Evolutionary conservation across 1,139 yeast genomes (phyloP).

Genomic region (Casaregolazyma lundiana): DNA sequence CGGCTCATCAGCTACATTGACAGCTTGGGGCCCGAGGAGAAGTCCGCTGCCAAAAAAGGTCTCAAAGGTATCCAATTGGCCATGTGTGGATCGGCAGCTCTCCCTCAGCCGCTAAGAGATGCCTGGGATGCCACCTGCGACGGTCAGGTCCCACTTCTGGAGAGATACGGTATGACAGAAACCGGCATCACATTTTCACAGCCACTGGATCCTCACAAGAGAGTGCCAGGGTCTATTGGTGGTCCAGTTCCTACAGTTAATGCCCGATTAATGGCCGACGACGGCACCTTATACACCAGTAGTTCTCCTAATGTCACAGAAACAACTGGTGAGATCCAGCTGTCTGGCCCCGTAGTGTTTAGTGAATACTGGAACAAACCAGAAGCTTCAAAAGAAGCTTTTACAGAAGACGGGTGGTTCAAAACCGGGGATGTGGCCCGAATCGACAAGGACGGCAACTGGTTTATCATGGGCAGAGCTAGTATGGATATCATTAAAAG

Average conservation of each 20-base stretch:
- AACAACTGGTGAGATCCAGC: constrained; percentile 31
- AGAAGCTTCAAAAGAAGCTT: constrained; percentile 32
- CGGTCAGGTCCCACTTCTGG: constrained; percentile 33
- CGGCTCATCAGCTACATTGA: constrained; percentile 26
- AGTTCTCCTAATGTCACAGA: constrained; percentile 16
- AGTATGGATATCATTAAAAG: constrained; percentile 38
- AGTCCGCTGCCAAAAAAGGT: constrained; percentile 17
- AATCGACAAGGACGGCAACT: constrained; percentile 28
- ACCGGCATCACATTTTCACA: constrained; percentile 37
- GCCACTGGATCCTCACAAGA: constrained; percentile 26
- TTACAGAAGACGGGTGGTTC: constrained; percentile 33
- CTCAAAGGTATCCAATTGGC: constrained; percentile 26
- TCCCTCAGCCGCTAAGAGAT: constrained; percentile 33
- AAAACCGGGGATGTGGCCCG: constrained; percentile 38
- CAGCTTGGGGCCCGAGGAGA: constrained; percentile 11
- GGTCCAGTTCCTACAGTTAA: constrained; percentile 33
- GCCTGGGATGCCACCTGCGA: constrained; percentile 32
- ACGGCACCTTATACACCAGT: constrained; percentile 24
- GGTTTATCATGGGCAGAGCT: constrained; percentile 34
- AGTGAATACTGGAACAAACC: constrained; percentile 33
- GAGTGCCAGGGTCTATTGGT: constrained; percentile 35
- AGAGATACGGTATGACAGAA: constrained; percentile 38
- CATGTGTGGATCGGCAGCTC: constrained; percentile 38
- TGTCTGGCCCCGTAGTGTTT: constrained; percentile 34
- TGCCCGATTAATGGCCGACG: constrained; percentile 31